Conservation (phyloP, 768 basidiomycete species). For the Chalciporus chontae region DNA sequence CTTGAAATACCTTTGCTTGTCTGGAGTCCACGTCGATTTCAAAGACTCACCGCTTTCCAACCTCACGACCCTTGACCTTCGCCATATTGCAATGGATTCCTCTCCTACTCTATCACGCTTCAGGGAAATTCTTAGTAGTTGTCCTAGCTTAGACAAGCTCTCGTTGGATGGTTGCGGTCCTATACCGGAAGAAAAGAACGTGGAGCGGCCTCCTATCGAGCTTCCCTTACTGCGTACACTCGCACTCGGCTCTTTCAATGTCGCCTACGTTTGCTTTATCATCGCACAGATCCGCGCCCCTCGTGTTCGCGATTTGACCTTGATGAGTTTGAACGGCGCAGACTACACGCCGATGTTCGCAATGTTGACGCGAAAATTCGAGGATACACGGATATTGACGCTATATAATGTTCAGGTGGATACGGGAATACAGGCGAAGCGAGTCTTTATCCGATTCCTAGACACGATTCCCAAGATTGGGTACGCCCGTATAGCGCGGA, state of each 20-base stretch:
- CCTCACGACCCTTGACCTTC: conserved; percentile 63
- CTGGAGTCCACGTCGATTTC: conserved; percentile 65
- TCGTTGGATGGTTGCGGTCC: conserved; percentile 65
- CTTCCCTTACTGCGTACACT: conserved; percentile 51
- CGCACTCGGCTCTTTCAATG: conserved; percentile 53
- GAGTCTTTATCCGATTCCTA: conserved; percentile 46
- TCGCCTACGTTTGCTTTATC: conserved; percentile 45
- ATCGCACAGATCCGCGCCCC: conserved; percentile 53
- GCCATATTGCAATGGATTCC: conserved; percentile 52
- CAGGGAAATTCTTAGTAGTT: conserved; percentile 47
- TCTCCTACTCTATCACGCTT: conserved; percentile 50
- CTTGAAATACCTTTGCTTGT: conserved; percentile 51
- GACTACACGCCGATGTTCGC: conserved; percentile 50
- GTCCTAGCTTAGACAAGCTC: conserved; percentile 50
- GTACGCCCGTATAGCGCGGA: conserved; percentile 47
- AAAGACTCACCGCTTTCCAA: conserved; percentile 42
- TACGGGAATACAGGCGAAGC: conserved; percentile 20
- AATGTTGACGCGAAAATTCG: conserved; percentile 45
- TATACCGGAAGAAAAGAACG: conserved; percentile 24
- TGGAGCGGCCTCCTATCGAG: conserved; percentile 37
- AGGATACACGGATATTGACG: conserved; percentile 52
- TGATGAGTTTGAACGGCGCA: conserved; percentile 49
- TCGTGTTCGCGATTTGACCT: conserved; percentile 51
- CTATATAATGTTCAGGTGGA: conserved; percentile 43
- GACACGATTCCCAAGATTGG: conserved; percentile 54